Evolutionary conservation across 2,329 filamentous ascomycete species (phyloP), one percentile per base, ranked within the genome.

Genomic region (Botrytis squamosa): DNA sequence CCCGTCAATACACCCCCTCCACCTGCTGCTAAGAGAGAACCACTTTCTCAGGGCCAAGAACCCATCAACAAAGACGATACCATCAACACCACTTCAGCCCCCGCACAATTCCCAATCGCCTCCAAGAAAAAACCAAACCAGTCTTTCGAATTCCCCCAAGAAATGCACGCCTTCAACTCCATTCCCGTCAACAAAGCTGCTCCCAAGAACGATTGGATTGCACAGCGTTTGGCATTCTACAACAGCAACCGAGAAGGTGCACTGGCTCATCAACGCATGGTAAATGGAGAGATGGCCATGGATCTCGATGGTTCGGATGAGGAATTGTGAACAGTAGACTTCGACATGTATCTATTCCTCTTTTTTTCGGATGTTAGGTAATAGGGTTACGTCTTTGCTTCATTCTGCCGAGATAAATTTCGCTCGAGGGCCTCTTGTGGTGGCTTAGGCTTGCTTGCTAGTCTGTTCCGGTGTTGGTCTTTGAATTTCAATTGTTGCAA

Each of bases 121-220:
- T 2, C 49, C 25, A 1, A 3, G 0, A n/a, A n/a, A 52, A 10
- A n/a, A 0, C 6, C 25, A 14, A n/a, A 5, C 25, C 22, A 14
- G 14, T 14, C 10, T 4, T 52, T n/a, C 7, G 0, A 25, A 14
- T 52, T n/a, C 49, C 25, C 49, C 25, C 9, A 14, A 52, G 4
- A 52, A n/a, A 52, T 52, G 25, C 49, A 52, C 49, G 16, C 3
- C 14, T 57, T 29, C 14, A 29, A 29, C n/a, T 57, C n/a, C 0
- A 29, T 29, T 8, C n/a, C 52, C 14, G n/a, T 29, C 5, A 57
- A 57, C 7, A 29, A 18, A 57, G n/a, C n/a, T 16, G n/a, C n/a
- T 29, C 52, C 52, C 7, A 57, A 57, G 6, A 57, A 29, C 6
- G 52, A 57, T 6, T 57, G 52, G 6, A 57, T 57, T 29, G 12